Conservation (phyloP, 1,139 yeast genomes). For the Kodamaea arcana region DNA sequence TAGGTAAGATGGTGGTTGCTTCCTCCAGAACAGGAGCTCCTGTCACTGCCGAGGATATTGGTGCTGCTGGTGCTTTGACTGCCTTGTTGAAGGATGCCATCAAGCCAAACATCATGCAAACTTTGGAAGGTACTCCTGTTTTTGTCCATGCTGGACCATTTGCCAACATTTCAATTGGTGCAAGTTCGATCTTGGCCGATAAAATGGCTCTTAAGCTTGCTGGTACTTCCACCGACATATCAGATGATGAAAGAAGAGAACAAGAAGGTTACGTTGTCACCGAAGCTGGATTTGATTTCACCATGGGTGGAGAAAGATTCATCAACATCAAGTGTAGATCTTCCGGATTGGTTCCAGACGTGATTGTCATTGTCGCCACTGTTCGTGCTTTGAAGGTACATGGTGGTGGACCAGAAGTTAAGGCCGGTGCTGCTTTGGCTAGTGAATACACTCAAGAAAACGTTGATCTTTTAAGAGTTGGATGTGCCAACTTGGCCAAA, state of each 20-base stretch:
- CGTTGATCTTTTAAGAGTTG: conserved; percentile 74
- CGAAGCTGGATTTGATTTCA: conserved; percentile 98
- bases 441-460: conserved; percentile 83
- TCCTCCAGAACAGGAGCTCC: conserved; percentile 81
- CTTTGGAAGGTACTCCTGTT: conserved; percentile 97
- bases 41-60: conserved; percentile 92
- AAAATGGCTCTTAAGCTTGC: conserved; percentile 91
- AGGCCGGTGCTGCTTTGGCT: conserved; percentile 91
- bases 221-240: conserved; percentile 55
- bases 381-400: conserved; percentile 96
- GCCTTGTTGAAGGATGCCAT: conserved; percentile 95
- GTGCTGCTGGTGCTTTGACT: conserved; percentile 96
- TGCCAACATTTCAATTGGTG: conserved; percentile 97
- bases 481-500: conserved; percentile 87
- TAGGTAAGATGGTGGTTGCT: conserved; percentile 90
- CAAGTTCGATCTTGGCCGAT: conserved; percentile 92
- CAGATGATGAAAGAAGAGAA: conserved; percentile 44
- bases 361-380: conserved; percentile 93
- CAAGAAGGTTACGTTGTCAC: conserved; percentile 91
- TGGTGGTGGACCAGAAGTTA: conserved; percentile 98
- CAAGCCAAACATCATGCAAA: conserved; percentile 97
- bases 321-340: conserved; percentile 94
- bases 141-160: conserved; percentile 98
- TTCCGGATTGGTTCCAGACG: conserved; percentile 87
- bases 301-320: conserved; percentile 99